Percentiles rank a stretch among this genome's conserved stretches.
Evolutionary conservation across 257 asterid genomes (phyloP).

Genomic region (Haberlea rhodopensis): DNA sequence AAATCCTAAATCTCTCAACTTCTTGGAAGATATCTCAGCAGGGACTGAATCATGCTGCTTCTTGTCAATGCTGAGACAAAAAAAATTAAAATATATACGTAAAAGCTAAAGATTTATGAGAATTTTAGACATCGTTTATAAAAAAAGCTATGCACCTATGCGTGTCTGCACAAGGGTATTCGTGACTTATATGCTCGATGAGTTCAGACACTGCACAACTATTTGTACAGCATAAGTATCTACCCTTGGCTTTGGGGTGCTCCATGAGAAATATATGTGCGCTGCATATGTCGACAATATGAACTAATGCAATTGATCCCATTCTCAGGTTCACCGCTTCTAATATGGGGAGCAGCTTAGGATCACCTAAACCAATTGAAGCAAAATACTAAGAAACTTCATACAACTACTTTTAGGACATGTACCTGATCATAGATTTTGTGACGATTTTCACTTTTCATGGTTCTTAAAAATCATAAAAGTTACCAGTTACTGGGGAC

Average conservation of each 20-base stretch:
- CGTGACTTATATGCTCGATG: slow-evolving; percentile 35
- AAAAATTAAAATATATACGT: neutral
- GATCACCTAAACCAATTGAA: slow-evolving; percentile 44
- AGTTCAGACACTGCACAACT: slow-evolving; percentile 53
- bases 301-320: slow-evolving; percentile 85
- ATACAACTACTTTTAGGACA: neutral
- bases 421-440: neutral
- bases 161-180: slow-evolving; percentile 36
- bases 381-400: neutral
- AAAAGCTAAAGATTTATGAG: neutral
- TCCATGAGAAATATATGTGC: slow-evolving; percentile 84
- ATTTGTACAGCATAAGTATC: slow-evolving; percentile 55
- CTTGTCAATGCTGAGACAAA: slow-evolving; percentile 29
- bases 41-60: slow-evolving; percentile 40
- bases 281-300: slow-evolving; percentile 65
- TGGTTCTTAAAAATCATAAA: neutral
- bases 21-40: slow-evolving; percentile 58
- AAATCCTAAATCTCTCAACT: slow-evolving; percentile 68
- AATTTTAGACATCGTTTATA: neutral
- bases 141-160: slow-evolving; percentile 41
- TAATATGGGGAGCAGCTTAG: slow-evolving; percentile 45
- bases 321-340: slow-evolving; percentile 64
- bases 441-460: neutral
- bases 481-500: slow-evolving; percentile 73
- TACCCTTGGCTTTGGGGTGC: slow-evolving; percentile 53